Evolutionary conservation across 352 stramenopile genomes (phyloP), one percentile per base, ranked within the genome.

Genomic region (Albugo candida): DNA sequence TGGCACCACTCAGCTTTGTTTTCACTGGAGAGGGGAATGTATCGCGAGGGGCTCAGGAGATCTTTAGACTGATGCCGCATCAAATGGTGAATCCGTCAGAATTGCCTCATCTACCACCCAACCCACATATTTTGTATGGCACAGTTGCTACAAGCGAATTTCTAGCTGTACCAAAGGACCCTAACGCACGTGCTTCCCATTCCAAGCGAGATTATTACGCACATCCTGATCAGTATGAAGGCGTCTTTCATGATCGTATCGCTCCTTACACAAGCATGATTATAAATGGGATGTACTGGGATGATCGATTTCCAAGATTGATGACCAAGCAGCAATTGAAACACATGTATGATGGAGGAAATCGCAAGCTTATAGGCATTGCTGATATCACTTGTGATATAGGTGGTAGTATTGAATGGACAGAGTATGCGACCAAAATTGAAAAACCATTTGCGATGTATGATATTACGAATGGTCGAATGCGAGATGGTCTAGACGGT

Each of bases 271-370:
- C 75, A 46, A 94, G 86, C 34, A 89, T 97, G 54, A 59, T 98
- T 18, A 70, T 97, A 41, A 97, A 97, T 66, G 87, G 85, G 56
- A 96, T 95, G 61, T 98, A 97, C 65, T 98, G 93, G 93, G 92
- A 98, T 48, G 70, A 95, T 45, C 74, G 85, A 4, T 92, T 91
- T 60, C 92, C 93, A 20, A 67, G 91, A n/a, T 52, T 97, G 18
- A 60, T 97, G 39, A 95, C 86, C 10, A 85, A 91, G 39, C 55
- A 93, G 44, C 81, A 97, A 53, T 75, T 96, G 17, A 63, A 73
- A 27, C 52, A 81, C 5, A 56, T 95, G 47, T 70, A 59, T 48
- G 63, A 49, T 10, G 49, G 52, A 40, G 67, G 66, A 57, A 93
- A 89, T 51, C 54, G 66, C 11, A 89, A 92, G 47, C 64, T 97